Conservation (phyloP, 345 rosid genomes). For the Ailanthus altissimus region DNA sequence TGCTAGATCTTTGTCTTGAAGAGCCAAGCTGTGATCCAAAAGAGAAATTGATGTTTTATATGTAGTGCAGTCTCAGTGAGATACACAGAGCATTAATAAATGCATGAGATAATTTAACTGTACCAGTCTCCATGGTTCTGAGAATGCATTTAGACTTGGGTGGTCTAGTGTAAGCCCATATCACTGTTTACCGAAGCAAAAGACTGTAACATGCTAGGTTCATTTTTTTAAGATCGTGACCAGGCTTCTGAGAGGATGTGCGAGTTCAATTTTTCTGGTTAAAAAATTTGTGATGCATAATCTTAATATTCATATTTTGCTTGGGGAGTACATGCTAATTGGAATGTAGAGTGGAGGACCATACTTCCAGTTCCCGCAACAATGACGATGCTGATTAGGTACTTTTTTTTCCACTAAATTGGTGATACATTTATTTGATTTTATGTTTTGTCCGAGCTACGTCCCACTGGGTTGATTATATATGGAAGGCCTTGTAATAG, state of each 20-base stretch:
- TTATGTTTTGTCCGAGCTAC: neutral
- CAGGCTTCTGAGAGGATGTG: constrained; percentile 23
- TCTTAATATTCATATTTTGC: neutral
- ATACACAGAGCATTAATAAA: constrained; percentile 28
- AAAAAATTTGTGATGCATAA: neutral
- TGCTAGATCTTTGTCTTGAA: constrained; percentile 31
- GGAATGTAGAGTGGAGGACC: constrained; percentile 20
- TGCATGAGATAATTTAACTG: constrained; percentile 30
- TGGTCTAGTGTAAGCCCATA: constrained; percentile 18
- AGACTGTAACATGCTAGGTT: constrained; percentile 20
- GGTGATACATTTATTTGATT: neutral
- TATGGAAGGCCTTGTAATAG: neutral
- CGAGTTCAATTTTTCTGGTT: constrained; percentile 3
- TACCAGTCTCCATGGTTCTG: constrained; percentile 29
- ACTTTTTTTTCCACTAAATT: neutral
- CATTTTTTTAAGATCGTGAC: constrained; percentile 31
- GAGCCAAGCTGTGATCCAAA: constrained; percentile 32
- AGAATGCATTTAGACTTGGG: constrained; percentile 18
- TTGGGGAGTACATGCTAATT: constrained; percentile 14
- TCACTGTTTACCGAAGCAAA: constrained; percentile 26
- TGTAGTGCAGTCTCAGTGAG: constrained; percentile 24
- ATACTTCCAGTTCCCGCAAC: constrained; percentile 26
- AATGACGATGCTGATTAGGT: constrained; percentile 26
- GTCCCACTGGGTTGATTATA: neutral
- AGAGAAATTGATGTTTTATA: constrained; percentile 29